Percentiles rank a stretch among this genome's conserved stretches.
Conservation (phyloP, 495 filamentous ascomycete species). For the Polyplosphaeria fusca region DNA sequence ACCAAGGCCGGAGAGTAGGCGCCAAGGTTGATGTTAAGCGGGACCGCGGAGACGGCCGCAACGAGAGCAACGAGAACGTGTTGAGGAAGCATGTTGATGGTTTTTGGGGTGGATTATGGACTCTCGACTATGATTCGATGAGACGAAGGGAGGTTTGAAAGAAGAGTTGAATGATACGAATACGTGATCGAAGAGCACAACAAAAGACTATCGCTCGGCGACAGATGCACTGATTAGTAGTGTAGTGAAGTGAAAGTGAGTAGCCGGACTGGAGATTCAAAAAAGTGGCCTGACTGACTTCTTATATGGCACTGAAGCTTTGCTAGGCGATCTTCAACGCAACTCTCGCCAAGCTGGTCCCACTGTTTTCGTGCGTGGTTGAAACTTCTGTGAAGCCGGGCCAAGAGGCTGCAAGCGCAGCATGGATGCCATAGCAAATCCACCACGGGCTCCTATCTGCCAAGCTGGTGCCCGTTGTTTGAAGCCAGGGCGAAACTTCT, state of each 20-base stretch:
- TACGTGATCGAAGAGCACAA: constrained; percentile 21
- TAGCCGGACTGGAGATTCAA: constrained; percentile 25
- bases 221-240: constrained; percentile 22
- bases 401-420: constrained; percentile 18
- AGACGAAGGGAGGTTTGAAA: constrained; percentile 7
- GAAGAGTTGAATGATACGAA: constrained; percentile 6
- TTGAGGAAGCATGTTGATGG: constrained; percentile 35
- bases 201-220: constrained; percentile 27
- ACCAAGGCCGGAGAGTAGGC: constrained; percentile 58
- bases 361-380: constrained; percentile 25
- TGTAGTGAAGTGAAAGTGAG: constrained; percentile 30
- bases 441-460: background rate
- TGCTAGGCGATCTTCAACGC: background rate
- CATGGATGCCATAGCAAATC: constrained; percentile 8
- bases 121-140: constrained; percentile 13
- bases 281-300: constrained; percentile 3
- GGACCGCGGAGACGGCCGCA: constrained; percentile 44
- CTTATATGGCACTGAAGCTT: constrained; percentile 15
- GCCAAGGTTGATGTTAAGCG: constrained; percentile 58
- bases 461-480: constrained; percentile 21
- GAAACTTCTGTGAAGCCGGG: constrained; percentile 35
- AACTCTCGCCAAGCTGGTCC: constrained; percentile 25
- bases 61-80: constrained; percentile 28
- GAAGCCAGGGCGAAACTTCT: constrained; percentile 23
- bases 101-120: constrained; percentile 21